A percentile compares a stretch with the other conserved stretches of the same genome.
These are phyloP conservation scores for Byssothecium circinans DNA, from an alignment of 2,329 filamentous ascomycete species.

Conservation along the genomic window DNA sequence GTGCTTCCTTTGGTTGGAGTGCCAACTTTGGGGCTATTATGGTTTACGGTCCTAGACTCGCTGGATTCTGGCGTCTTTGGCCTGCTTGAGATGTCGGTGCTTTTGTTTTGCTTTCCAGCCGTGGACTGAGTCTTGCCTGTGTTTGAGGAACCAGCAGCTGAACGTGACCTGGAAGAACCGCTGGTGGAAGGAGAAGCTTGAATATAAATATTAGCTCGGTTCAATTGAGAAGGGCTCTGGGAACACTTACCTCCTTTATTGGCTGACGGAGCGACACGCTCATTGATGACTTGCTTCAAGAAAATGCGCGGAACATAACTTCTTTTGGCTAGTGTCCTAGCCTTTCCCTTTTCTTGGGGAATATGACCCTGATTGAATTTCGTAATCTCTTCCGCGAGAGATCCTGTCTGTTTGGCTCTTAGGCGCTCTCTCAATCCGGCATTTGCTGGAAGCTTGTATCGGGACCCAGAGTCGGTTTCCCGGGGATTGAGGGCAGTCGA, in stretches of 20 bases:
- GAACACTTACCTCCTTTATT: background rate
- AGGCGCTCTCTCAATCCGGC: background rate
- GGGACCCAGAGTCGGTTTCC: conserved; percentile 30
- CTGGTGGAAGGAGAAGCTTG: too few species aligned
- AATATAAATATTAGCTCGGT: too few species aligned
- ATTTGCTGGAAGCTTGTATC: conserved; percentile 26
- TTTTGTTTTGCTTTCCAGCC: too few species aligned
- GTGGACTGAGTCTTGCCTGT: too few species aligned
- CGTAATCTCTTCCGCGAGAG: conserved; percentile 2
- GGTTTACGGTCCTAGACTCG: too few species aligned
- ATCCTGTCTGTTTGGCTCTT: background rate
- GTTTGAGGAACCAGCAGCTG: too few species aligned
- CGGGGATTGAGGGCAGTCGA: background rate
- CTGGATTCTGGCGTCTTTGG: too few species aligned
- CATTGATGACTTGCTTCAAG: conserved; percentile 14
- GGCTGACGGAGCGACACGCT: background rate
- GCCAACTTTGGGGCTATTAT: too few species aligned
- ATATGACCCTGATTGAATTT: conserved; percentile 13
- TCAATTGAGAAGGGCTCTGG: too few species aligned
- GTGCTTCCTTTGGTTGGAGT: too few species aligned
- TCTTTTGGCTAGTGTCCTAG: conserved; percentile 1
- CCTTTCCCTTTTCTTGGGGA: background rate
- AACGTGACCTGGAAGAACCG: too few species aligned
- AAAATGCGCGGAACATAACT: conserved; percentile 25
- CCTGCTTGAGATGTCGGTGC: too few species aligned